Base-by-base conservation (phyloP, 2,329 filamentous ascomycete species). In the Trichophyton mentagrophytes region DNA sequence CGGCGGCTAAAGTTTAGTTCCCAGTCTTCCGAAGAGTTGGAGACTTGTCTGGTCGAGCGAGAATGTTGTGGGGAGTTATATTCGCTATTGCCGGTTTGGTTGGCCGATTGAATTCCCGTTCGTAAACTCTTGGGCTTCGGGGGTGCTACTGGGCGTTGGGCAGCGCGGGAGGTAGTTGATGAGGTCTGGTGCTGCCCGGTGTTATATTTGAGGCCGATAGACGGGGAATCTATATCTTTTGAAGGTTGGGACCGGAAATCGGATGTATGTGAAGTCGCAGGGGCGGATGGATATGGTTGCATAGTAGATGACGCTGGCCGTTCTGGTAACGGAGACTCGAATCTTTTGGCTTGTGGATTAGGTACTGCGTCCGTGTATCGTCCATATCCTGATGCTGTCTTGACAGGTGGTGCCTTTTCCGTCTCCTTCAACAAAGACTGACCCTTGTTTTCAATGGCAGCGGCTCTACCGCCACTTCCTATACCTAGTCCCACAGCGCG, bases 391-490 rank as follows among this genome's bases (percentile, higher is more conserved):
- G 91, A 86, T 0, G 91, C 91, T 0, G 90, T 96, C 65, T 85
- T 84, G 13, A 77, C 75, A 1, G 80, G 70, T 0, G 79, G 74
- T 3, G 83, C 78, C 65, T 79, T 84, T 67, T 84, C 83, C 46
- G 87, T 89, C 68, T 96, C 91, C 63, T 85, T 86, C 20, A 99
- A 77, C 57, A 97, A 78, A 57, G 84, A 89, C 75, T 95, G 89
- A 60, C 99, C 89, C 65, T 92, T 86, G 69, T 89, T 90, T 71
- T 97, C 90, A 67, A 99, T 99, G 27, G 86, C 88, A n/a, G 85
- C 82, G 17, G 90, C 90, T 79, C 82, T 69, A 75, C 81, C 72
- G 79, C 83, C 61, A 80, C 82, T 60, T 71, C 72, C 5, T 74
- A 71, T 49, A 72, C 75, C 33, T 72, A 70, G 67, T 17, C 71